Evolutionary conservation across 768 basidiomycete genomes (phyloP).

Genomic region (Mycena galopus): DNA sequence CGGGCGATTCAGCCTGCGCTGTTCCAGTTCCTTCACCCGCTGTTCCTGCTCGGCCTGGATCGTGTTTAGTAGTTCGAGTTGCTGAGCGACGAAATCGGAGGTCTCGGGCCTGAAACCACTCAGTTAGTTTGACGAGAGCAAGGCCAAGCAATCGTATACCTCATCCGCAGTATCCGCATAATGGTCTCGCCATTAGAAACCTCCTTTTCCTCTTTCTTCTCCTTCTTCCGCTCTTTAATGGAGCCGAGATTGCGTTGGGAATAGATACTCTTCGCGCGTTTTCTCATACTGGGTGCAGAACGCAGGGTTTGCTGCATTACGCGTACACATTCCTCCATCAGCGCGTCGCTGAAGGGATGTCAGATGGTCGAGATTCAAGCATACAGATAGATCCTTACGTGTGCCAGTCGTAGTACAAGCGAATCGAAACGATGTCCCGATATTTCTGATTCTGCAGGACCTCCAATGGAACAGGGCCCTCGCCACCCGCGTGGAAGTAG

Average conservation of each 20-base stretch:
- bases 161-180: slow-evolving; percentile 94
- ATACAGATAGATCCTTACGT: slow-evolving; percentile 65
- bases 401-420: slow-evolving; percentile 96
- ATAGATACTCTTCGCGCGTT: slow-evolving; percentile 95
- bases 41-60: slow-evolving; percentile 88
- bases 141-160: slow-evolving; percentile 61
- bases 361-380: slow-evolving; percentile 26
- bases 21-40: slow-evolving; percentile 69
- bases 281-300: slow-evolving; percentile 80
- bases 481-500: slow-evolving; percentile 95
- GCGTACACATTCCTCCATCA: slow-evolving; percentile 96
- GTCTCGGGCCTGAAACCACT: slow-evolving; percentile 71
- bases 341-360: slow-evolving; percentile 66
- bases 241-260: slow-evolving; percentile 95
- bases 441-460: slow-evolving; percentile 94
- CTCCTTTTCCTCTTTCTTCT: slow-evolving; percentile 88
- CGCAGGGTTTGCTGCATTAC: slow-evolving; percentile 93
- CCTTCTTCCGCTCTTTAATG: slow-evolving; percentile 92
- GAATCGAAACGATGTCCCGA: slow-evolving; percentile 89
- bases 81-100: slow-evolving; percentile 91
- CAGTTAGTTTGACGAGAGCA: background rate
- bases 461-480: slow-evolving; percentile 89
- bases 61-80: slow-evolving; percentile 82
- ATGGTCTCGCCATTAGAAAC: slow-evolving; percentile 90
- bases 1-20: slow-evolving; percentile 70